Base-by-base conservation (phyloP, 2,329 filamentous ascomycete genomes). In the Pestalotiopsis sp. region DNA sequence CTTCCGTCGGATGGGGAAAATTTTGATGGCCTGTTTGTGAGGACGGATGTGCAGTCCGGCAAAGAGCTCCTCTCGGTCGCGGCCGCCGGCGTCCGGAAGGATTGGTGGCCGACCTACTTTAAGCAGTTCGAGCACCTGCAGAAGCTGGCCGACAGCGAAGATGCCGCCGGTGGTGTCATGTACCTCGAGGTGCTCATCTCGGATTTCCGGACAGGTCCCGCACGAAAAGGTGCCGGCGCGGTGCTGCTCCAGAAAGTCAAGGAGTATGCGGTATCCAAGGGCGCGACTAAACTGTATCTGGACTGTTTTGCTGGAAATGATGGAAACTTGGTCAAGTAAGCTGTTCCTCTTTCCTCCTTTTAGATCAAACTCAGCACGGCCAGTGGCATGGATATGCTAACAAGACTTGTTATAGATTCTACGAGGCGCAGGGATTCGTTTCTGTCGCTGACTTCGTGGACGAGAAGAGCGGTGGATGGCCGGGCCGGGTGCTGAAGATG, bases 171-270 rank as follows among this genome's bases (percentile, higher is more conserved):
- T 11, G 41, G 31, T 4, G 52, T 71, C 27, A 71, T 70, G 66
- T 45, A 72, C 45, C 45, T 68, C 45, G 72, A 74, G 38, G 64
- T 64, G 25, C 69, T 74, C 69, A 71, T 71, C 0, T 45, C 72
- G 25, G 71, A 70, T 25, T 74, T 72, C 14, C 61, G 71, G 27
- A 71, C 69, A 17, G 69, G 70, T 23, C 69, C 45, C 68, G 69
- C 20, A 62, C 45, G 52, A 2, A 56, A 66, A 11, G 64, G 64
- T 0, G 45, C 45, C 1, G 64, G 64, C 14, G 23, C 12, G 23
- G 64, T 45, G 39, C 31, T 66, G 49, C n/a, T 66, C 9, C 20
- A 23, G 1, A 58, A 31, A 45, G 14, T 58, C 14, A 31, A 36
- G 13, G 72, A 31, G 61, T 71, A 4, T 70, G 72, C 61, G 61